phyloP scores from a whole-genome alignment of 495 filamentous ascomycete species.

The Tetracladium setigerum region DNA sequence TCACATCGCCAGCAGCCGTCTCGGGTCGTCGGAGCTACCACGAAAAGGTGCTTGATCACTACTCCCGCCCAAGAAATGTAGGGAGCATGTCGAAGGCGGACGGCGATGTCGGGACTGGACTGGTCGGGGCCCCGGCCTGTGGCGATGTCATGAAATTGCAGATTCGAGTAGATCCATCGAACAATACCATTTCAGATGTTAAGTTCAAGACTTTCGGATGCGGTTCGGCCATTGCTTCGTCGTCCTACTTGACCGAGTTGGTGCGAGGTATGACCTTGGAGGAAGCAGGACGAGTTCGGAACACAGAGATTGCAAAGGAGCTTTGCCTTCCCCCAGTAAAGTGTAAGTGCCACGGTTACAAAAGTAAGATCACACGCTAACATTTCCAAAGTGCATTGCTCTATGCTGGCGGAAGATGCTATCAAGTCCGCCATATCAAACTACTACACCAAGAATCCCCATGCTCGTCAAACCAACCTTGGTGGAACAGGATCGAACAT shows the following conservation, averaged over 20 bases:
- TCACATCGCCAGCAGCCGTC: conserved; percentile 22
- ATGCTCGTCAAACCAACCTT: conserved; percentile 62
- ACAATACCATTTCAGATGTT: conserved; percentile 86
- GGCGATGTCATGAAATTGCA: conserved; percentile 99
- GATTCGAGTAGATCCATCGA: conserved; percentile 88
- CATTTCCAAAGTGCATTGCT: conserved; percentile 72
- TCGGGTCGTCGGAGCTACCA: conserved; percentile 39
- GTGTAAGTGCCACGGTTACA: conserved; percentile 43
- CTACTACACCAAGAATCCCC: conserved; percentile 93
- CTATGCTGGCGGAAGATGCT: conserved; percentile 97
- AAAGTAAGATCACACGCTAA: conserved; percentile 1
- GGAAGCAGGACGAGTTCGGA: conserved; percentile 82
- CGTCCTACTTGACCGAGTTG: conserved; percentile 84
- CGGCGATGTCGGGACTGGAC: conserved; percentile 85
- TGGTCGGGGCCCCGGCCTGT: conserved; percentile 75
- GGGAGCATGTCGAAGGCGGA: conserved; percentile 85
- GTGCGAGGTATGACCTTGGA: conserved; percentile 95
- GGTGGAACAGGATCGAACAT: conserved; percentile 58
- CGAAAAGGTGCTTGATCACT: conserved; percentile 82
- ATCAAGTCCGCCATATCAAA: conserved; percentile 99
- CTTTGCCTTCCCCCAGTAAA: conserved; percentile 93
- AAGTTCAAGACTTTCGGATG: conserved; percentile 99
- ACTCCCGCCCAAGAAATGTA: conserved; percentile 87
- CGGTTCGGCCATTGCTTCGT: conserved; percentile 88
- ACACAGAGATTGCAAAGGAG: conserved; percentile 97